phyloP scores from a whole-genome alignment of 2,329 filamentous ascomycete genomes.

The Mycocentrospora acerina region DNA sequence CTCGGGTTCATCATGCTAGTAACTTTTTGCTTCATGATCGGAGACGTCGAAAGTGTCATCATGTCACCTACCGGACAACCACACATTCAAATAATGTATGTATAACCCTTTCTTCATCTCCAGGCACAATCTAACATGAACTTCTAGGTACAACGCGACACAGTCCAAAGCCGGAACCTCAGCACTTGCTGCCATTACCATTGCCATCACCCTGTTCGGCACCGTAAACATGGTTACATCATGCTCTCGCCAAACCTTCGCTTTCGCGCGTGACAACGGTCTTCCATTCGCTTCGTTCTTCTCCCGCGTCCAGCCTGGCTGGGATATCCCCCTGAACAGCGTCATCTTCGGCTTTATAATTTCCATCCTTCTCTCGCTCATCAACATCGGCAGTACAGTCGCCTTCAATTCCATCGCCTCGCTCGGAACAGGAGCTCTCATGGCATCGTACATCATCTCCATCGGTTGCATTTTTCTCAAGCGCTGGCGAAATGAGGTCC shows the following conservation, averaged over 20 bases:
- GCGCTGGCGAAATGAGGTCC: constrained; percentile 43
- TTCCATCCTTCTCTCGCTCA: constrained; percentile 46
- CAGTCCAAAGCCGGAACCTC: constrained; percentile 17
- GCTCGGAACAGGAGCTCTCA: constrained; percentile 12
- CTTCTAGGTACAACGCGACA: too few relatives aligned
- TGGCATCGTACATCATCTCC: constrained; percentile 37
- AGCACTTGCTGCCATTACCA: constrained; percentile 21
- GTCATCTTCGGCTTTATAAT: constrained; percentile 46
- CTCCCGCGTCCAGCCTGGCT: constrained; percentile 2
- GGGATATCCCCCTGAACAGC: constrained; percentile 44
- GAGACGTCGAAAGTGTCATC: constrained; percentile 12
- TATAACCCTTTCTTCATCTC: too few relatives aligned
- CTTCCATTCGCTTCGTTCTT: constrained; percentile 20
- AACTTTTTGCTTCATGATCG: constrained; percentile 16
- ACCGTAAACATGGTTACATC: constrained; percentile 27
- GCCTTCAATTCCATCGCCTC: constrained; percentile 20
- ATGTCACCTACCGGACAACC: constrained; percentile 17
- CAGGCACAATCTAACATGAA: too few relatives aligned
- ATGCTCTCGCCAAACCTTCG: constrained; percentile 28
- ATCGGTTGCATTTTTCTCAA: constrained; percentile 49
- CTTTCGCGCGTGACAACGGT: constrained; percentile 31
- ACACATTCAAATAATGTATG: constrained; percentile 27
- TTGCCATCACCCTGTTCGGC: constrained; percentile 20
- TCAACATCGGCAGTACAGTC: constrained; percentile 49
- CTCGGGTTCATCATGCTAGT: constrained; percentile 37